Base-by-base conservation (phyloP, 306 rosid species). In the Lathyrus sativus region DNA sequence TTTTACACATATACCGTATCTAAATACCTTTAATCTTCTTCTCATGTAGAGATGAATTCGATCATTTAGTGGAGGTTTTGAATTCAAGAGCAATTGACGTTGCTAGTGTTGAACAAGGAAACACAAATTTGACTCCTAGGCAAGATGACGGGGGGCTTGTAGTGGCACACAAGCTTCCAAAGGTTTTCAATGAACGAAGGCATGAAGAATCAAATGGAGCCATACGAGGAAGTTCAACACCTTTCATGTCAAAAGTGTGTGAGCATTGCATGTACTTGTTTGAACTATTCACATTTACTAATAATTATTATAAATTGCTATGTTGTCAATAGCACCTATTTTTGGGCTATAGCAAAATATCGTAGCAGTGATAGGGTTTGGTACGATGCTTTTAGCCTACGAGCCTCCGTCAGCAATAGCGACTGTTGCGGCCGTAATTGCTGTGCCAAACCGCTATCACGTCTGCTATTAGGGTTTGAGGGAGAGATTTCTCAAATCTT, bases 1-100 rank as follows among this genome's bases (percentile, higher is more conserved):
- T 68, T 68, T 39, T 61, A 22, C 29, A 12, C 41, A 22, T 54
- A 18, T 54, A 22, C 43, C 43, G 6, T 72, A 44, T 8, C 41
- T 67, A 9, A 76, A 41, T 22, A 53, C 68, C 11, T 33, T 64
- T 64, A 31, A 43, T 71, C 59, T 28, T 48, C 45, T 77, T 41
- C 46, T 77, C 38, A 45, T 86, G 80, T 80, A 92, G 98, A 80
- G 91, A 83, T 53, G 96, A 92, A 84, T 78, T 79, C 26, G 61
- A 77, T 74, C 91, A 12, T 55, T 74, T 93, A 70, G 76, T 88
- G 85, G 85, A 71, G 67, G 70, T 93, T 51, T 65, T 93, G 73
- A 83, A 82, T 53, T 93, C 96, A 19, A 90, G 85, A 86, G 85
- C 78, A 39, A 72, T 76, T 61, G 91, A 83, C 55, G 78, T 60